Base-by-base conservation (phyloP, 805 yeast species). In the Danielozyma ontarioensis region DNA sequence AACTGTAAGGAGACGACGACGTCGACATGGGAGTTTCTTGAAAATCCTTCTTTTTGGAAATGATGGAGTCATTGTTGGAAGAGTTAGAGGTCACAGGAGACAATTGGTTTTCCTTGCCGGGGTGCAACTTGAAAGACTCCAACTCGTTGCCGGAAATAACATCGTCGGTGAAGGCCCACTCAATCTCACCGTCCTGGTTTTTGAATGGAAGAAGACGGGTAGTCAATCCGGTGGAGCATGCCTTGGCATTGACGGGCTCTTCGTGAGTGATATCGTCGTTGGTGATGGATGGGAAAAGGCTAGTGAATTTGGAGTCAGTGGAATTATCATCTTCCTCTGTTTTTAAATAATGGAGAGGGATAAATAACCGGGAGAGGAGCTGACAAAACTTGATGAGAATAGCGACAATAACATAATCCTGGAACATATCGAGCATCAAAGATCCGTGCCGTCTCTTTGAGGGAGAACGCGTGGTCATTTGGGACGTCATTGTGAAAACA, bases 141-240 rank as follows among this genome's bases (percentile, higher is more conserved):
- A 56, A 42, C 36, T 55, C 63, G 33, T 43, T 33, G 4, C 51
- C 60, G 12, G 50, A 42, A 22, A 34, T 31, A 10, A 48, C 29
- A 40, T 65, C 70, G 27, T 73, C 76, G 16, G 72, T 67, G 35
- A 78, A 65, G 12, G 67, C 66, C 76, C 81, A 78, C 35, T 74
- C 78, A 12, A 77, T 64, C 40, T 74, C 76, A 3, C 83, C 84
- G 22, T 66, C 62, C 12, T 51, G 55, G 44, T 74, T 75, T 31
- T 69, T 71, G 40, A 68, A 62, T 3, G 80, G 76, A n/a, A 73
- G 53, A 28, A 74, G 58, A 33, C 72, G 61, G 2, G 78, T 61
- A 24, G 74, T 62, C 31, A 61, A 45, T 13, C 68, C 64, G 8
- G 80, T 74, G 17, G 81, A 71, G 48, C 83, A 77, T 25, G 64